Conservation (phyloP, 148 eudicot genomes). For the Camellia granthamiana region DNA sequence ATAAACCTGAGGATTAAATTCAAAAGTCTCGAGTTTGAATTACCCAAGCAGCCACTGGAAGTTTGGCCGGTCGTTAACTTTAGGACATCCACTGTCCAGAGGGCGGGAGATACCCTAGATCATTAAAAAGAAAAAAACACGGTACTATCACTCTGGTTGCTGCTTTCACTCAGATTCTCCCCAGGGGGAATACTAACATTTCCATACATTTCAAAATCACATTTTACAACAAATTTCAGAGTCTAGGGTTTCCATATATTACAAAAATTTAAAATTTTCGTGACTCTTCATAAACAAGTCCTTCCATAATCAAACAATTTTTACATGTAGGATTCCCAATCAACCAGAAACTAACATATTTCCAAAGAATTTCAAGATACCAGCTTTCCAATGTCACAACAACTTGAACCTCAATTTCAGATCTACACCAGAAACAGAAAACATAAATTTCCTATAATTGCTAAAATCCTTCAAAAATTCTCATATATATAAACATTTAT, state of each 20-base stretch:
- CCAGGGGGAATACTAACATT: background rate
- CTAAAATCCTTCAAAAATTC: background rate
- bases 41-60: no score
- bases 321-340: background rate
- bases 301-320: background rate
- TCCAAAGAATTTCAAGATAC: background rate
- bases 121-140: background rate
- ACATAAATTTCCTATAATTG: no score
- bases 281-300: background rate
- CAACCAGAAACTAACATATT: background rate
- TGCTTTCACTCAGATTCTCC: no score
- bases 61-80: no score
- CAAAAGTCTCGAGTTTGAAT: no score
- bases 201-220: background rate
- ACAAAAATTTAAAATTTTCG: background rate
- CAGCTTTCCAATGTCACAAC: background rate
- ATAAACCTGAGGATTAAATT: no score
- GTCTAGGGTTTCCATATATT: background rate
- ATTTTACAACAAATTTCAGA: background rate
- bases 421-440: background rate
- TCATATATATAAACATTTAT: background rate
- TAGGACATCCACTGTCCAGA: no score
- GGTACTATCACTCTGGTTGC: background rate
- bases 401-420: background rate
- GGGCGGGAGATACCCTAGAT: no score